Conservation (phyloP, 306 rosid species). For the Dicorynia guianensis region DNA sequence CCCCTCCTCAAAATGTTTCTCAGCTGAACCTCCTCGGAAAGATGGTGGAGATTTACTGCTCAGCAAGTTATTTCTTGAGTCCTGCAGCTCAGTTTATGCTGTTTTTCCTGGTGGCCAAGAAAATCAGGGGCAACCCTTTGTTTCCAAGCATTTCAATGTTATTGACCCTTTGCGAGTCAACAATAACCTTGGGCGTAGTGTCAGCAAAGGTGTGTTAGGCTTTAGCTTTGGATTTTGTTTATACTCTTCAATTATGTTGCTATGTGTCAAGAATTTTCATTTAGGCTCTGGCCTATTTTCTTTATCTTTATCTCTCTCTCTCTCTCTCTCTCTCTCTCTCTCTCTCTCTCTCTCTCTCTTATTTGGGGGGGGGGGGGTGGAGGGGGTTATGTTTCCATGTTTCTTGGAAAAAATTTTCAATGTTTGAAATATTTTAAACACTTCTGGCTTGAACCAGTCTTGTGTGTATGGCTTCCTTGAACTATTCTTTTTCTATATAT, state of each 20-base stretch:
- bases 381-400: no score
- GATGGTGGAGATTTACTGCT: conserved; percentile 72
- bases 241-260: neutral
- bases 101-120: conserved; percentile 70
- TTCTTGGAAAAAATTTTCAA: no score
- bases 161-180: conserved; percentile 77
- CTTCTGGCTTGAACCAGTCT: neutral
- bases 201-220: conserved; percentile 66
- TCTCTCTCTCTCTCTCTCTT: no score
- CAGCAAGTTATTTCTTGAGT: conserved; percentile 61
- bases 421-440: no score
- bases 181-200: conserved; percentile 87
- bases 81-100: conserved; percentile 65
- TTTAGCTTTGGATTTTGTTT: conserved; percentile 20
- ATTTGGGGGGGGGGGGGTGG: no score
- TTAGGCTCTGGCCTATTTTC: neutral
- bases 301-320: no score
- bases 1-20: conserved; percentile 2
- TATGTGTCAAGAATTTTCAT: neutral
- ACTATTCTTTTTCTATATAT: neutral
- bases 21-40: conserved; percentile 77
- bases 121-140: conserved; percentile 68
- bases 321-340: no score
- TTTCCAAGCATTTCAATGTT: conserved; percentile 78
- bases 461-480: neutral